phyloP scores from a whole-genome alignment of 108 stramenopile species.

The Craspedostauros australis region DNA sequence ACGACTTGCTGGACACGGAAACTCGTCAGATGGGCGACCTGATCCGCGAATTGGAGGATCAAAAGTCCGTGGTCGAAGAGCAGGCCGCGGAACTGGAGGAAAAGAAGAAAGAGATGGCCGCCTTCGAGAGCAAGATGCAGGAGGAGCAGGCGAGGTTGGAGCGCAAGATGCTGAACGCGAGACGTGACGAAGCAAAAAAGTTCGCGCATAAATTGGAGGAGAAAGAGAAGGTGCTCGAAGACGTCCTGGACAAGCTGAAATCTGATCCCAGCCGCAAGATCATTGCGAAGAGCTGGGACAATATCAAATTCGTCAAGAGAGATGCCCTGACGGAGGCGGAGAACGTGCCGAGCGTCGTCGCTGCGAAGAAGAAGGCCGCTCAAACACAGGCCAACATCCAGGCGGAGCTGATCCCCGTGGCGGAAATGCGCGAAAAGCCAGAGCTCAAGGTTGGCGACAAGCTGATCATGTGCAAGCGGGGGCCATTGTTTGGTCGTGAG shows the following conservation, averaged over 20 bases:
- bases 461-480: slow-evolving; percentile 64
- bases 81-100: slow-evolving; percentile 61
- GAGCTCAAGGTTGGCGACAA: slow-evolving; percentile 51
- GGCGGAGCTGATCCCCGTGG: slow-evolving; percentile 64
- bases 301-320: slow-evolving; percentile 78
- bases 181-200: slow-evolving; percentile 70
- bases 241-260: slow-evolving; percentile 73
- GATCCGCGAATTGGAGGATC: slow-evolving; percentile 76
- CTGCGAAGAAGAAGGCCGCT: slow-evolving; percentile 28
- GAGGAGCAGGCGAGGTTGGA: slow-evolving; percentile 60
- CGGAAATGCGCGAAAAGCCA: slow-evolving; percentile 49
- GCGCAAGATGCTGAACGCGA: slow-evolving; percentile 54
- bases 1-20: slow-evolving; percentile 76
- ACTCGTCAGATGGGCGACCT: slow-evolving; percentile 84
- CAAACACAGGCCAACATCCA: slow-evolving; percentile 21
- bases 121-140: slow-evolving; percentile 64
- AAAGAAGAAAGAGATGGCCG: slow-evolving; percentile 61
- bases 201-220: slow-evolving; percentile 83
- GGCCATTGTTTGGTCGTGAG: slow-evolving; percentile 59
- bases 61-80: slow-evolving; percentile 64
- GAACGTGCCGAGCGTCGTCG: slow-evolving; percentile 54
- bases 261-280: slow-evolving; percentile 71
- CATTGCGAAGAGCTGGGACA: slow-evolving; percentile 81
- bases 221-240: slow-evolving; percentile 84
- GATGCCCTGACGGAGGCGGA: slow-evolving; percentile 75